These are phyloP conservation scores for Colletotrichum sp. DNA, from an alignment of 2,329 filamentous ascomycete species.

Conservation along the genomic window DNA sequence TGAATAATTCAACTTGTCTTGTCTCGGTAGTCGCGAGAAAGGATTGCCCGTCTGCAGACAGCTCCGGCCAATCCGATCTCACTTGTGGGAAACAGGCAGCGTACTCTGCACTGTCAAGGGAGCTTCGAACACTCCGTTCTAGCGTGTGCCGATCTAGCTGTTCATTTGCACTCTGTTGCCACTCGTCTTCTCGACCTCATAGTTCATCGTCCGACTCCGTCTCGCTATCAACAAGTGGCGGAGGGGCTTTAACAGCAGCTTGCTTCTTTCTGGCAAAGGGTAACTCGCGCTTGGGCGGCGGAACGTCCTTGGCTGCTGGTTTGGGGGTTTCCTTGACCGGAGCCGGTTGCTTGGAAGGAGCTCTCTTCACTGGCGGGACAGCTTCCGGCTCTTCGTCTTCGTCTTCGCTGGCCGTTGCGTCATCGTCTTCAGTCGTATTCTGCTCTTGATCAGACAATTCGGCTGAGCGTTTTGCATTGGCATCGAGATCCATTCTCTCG, in stretches of 20 bases:
- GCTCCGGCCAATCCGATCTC: neutral
- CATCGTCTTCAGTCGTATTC: constrained; percentile 42
- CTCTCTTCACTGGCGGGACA: constrained; percentile 23
- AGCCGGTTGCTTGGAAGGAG: neutral
- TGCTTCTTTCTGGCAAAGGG: constrained; percentile 48
- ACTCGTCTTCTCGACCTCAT: constrained; percentile 30
- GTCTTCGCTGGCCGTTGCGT: constrained; percentile 47
- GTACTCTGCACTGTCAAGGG: neutral
- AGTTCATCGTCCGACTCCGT: constrained; percentile 64
- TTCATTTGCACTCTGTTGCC: neutral
- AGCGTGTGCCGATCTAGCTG: neutral
- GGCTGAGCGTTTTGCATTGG: constrained; percentile 22
- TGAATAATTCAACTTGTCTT: neutral
- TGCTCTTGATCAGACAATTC: constrained; percentile 38
- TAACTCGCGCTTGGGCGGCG: constrained; percentile 44
- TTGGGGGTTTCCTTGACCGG: neutral
- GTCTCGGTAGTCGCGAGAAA: neutral
- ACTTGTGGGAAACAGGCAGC: neutral
- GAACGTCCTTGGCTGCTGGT: constrained; percentile 7
- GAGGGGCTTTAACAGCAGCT: constrained; percentile 26
- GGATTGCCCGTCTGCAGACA: neutral
- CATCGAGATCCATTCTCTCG: constrained; percentile 57
- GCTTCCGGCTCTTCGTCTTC: constrained; percentile 40
- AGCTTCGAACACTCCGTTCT: neutral
- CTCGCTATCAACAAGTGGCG: constrained; percentile 43